Evolutionary conservation across 179 eudicot species (phyloP).

Genomic region (Drosera spatulata): DNA sequence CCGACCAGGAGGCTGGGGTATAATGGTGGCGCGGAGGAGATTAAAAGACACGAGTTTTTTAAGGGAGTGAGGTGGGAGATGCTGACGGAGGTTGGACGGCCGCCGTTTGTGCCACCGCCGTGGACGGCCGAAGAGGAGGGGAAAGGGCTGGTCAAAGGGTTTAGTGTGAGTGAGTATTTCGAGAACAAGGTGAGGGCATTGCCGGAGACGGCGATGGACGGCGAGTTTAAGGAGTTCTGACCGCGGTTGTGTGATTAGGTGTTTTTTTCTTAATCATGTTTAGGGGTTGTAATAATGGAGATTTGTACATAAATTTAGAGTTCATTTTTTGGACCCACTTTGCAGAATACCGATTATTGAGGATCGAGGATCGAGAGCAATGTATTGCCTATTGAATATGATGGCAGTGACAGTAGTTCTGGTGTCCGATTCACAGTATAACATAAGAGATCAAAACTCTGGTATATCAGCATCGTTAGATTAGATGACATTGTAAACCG

Average conservation of each 20-base stretch:
- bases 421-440: no score
- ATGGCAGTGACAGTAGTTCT: no score
- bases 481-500: no score
- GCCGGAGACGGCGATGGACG: constrained; percentile 8
- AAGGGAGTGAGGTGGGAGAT: constrained; percentile 64
- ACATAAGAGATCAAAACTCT: no score
- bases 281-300: background rate
- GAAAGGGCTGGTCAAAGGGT: constrained; percentile 10
- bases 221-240: constrained; percentile 56
- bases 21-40: constrained; percentile 48
- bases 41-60: constrained; percentile 63
- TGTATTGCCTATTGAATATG: no score
- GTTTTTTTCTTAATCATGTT: background rate
- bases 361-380: no score
- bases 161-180: constrained; percentile 49
- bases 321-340: background rate
- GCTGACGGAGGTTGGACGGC: constrained; percentile 54
- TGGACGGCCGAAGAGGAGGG: constrained; percentile 9
- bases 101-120: constrained; percentile 55
- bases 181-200: constrained; percentile 16
- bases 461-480: no score
- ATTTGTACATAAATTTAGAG: background rate
- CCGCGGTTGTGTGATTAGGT: constrained; percentile 5
- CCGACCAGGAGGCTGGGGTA: constrained; percentile 56
- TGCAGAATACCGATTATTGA: background rate